Base-by-base conservation (phyloP, 139 green algal species). In the Chlamydomonas sp. region DNA sequence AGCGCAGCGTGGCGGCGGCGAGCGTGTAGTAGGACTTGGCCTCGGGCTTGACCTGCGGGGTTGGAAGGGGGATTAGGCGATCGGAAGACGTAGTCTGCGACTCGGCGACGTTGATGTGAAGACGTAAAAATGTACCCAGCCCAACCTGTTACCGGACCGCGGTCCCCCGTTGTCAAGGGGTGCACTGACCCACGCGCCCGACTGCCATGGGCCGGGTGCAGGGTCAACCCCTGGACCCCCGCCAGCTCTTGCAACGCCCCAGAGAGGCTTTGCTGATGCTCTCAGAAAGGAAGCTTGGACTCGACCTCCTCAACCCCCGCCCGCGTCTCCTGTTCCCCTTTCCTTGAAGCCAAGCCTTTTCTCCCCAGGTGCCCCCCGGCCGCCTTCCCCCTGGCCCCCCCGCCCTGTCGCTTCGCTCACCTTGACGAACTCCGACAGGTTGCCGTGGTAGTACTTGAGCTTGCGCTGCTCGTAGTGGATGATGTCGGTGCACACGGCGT, bases 351-450 rank as follows among this genome's bases (percentile, higher is more conserved):
- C 17, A 75, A 75, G 15, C 17, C 10, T 20, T 58, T 16, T 58
- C 75, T 20, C 20, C 75, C 75, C 75, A 61, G 15, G 49, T 61
- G 75, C 75, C 75, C 75, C 68, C 68, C 17, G 31, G 31, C 31
- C 31, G 31, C 31, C 0, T 49, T 49, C 31, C 31, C 31, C 31
- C 31, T 49, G 31, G 0, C 31, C 31, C 31, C 31, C 31, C 31
- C 31, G 31, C 31, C 31, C 31, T 49, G 72, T 61, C 7, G 72
- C 20, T 17, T 3, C 71, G 85, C 88, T 4, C 86, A 94, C 78
- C 95, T 97, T 96, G 79, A 99, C 96, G 92, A 98, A 98, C 88
- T 96, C 96, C 1, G 88, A 93, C 77, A 99, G 92, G 95, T 99
- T 99, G 87, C 97, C 97, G 80, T 92, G 93, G 93, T 97, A 97